These are phyloP conservation scores for Helotiales sp. DNA, from an alignment of 2,329 filamentous ascomycete species.

Conservation along the genomic window DNA sequence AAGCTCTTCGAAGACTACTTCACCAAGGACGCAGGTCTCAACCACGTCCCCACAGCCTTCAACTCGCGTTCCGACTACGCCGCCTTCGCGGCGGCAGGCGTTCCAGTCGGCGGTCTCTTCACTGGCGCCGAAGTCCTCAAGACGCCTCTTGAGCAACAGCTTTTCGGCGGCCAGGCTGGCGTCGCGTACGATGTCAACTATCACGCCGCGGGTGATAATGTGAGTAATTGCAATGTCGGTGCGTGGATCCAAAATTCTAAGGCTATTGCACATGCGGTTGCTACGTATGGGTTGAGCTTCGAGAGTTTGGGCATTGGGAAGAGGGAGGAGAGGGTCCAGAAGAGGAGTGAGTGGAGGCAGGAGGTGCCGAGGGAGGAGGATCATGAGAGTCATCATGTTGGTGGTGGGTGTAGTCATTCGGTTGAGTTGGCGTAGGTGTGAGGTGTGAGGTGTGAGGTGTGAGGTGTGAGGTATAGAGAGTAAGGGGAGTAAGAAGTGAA, in stretches of 20 bases:
- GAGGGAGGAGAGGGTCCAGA: conserved; percentile 11
- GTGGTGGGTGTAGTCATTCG: conserved; percentile 22
- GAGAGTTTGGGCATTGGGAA: conserved; percentile 23
- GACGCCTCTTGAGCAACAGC: conserved; percentile 61
- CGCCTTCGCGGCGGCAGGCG: conserved; percentile 72
- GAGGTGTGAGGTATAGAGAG: too few species aligned
- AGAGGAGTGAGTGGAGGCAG: conserved; percentile 23
- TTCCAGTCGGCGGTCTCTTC: conserved; percentile 75
- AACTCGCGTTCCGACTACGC: conserved; percentile 81
- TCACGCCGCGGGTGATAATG: conserved; percentile 64
- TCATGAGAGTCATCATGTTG: conserved; percentile 16
- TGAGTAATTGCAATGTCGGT: conserved; percentile 60
- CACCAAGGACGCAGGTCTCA: conserved; percentile 9
- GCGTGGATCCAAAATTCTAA: conserved; percentile 66
- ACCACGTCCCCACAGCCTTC: conserved; percentile 64
- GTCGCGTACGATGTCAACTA: conserved; percentile 63
- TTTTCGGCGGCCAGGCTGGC: conserved; percentile 71
- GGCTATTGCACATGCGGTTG: conserved; percentile 44
- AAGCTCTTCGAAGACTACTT: conserved; percentile 24
- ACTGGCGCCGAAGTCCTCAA: conserved; percentile 79
- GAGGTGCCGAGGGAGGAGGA: conserved; percentile 12
- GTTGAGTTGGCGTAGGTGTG: conserved; percentile 4
- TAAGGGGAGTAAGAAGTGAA: too few species aligned
- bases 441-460: background rate
- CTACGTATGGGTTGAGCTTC: conserved; percentile 24